Evolutionary conservation across 306 rosid genomes (phyloP).

Genomic region (Castanopsis chinensis): DNA sequence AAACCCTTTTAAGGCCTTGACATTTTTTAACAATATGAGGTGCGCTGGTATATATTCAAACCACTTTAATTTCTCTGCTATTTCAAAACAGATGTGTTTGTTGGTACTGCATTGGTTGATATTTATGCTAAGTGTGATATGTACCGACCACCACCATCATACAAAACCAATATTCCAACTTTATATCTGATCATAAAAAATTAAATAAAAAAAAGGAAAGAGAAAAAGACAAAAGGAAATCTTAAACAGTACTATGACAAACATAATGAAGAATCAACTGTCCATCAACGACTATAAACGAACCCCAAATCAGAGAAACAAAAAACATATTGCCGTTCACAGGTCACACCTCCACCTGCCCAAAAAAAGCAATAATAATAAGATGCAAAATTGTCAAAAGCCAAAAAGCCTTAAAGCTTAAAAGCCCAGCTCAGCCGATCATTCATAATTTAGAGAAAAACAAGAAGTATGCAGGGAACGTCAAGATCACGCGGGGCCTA

Average conservation of each 20-base stretch:
- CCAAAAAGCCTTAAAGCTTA: too few relatives aligned
- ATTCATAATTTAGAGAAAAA: not conserved
- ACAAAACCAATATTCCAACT: slow-evolving; percentile 4
- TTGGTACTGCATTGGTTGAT: slow-evolving; percentile 48
- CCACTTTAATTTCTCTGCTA: slow-evolving; percentile 57
- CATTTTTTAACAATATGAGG: slow-evolving; percentile 44
- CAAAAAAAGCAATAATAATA: not conserved
- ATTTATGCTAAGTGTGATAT: slow-evolving; percentile 46
- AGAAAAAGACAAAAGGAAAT: too few relatives aligned
- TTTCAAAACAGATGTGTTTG: slow-evolving; percentile 43
- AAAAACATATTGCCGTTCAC: slow-evolving; percentile 5
- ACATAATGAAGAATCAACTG: not conserved
- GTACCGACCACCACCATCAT: not conserved
- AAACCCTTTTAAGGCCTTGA: slow-evolving; percentile 38
- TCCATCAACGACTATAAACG: slow-evolving; percentile 14
- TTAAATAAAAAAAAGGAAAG: not conserved
- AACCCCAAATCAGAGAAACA: not conserved
- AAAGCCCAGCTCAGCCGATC: not conserved
- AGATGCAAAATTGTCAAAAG: not conserved
- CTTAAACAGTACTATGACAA: not conserved
- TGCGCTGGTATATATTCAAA: slow-evolving; percentile 43
- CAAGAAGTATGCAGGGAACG: not conserved
- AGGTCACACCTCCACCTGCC: slow-evolving; percentile 29
- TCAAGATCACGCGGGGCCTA: too few relatives aligned
- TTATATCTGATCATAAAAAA: not conserved